These are phyloP conservation scores for Kwoniella newhampshirensis DNA, from an alignment of 768 basidiomycete genomes.

Conservation along the genomic window DNA sequence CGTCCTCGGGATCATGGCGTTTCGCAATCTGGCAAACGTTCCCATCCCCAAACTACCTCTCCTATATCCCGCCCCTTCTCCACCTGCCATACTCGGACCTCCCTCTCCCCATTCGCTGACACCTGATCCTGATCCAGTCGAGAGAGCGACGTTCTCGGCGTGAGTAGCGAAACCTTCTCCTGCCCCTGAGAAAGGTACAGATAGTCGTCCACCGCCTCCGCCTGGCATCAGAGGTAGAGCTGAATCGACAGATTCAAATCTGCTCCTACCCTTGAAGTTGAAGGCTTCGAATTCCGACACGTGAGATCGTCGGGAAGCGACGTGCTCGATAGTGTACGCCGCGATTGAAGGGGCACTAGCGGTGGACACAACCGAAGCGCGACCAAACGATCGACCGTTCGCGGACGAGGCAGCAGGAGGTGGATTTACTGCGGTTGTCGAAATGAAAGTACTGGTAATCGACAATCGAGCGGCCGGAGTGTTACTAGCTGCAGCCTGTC, in stretches of 20 bases:
- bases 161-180: constrained; percentile 4
- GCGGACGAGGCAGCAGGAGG: neutral
- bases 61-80: constrained; percentile 7
- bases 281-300: constrained; percentile 14
- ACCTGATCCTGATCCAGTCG: neutral
- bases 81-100: neutral
- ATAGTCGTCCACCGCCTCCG: constrained; percentile 10
- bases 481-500: neutral
- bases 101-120: constrained; percentile 4
- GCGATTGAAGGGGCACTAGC: constrained; percentile 5
- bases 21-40: constrained; percentile 18
- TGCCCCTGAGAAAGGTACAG: constrained; percentile 6
- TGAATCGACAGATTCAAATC: constrained; percentile 36
- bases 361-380: constrained; percentile 3
- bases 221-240: constrained; percentile 24
- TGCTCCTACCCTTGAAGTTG: constrained; percentile 14
- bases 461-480: neutral
- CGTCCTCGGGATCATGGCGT: neutral
- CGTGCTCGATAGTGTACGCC: constrained; percentile 10
- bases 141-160: neutral
- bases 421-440: constrained; percentile 1
- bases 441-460: constrained; percentile 15
- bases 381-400: neutral
- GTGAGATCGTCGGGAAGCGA: constrained; percentile 9
- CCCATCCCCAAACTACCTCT: constrained; percentile 27